Evolutionary conservation across 75 land plant genomes (phyloP).

Genomic region (Selaginella moellendorffii): DNA sequence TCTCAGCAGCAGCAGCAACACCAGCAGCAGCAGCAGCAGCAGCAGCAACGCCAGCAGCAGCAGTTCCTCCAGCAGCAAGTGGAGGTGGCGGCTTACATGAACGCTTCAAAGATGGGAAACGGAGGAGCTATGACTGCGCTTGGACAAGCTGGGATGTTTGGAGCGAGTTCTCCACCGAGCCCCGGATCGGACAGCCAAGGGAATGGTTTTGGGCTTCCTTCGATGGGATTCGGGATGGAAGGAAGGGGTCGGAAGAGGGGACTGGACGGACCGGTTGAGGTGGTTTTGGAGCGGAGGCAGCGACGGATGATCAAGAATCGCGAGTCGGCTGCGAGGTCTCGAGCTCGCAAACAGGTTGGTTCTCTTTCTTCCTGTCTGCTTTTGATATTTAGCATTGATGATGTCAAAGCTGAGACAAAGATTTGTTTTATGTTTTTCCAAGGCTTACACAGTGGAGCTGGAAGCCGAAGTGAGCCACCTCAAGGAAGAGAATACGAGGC

Average conservation of each 20-base stretch:
- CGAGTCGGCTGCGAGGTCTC: slow-evolving; percentile 87
- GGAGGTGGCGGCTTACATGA: background rate
- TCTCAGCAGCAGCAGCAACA: no score
- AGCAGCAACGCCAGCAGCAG: no score
- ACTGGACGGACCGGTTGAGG: slow-evolving; percentile 45
- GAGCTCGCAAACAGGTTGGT: slow-evolving; percentile 81
- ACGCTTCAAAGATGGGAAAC: background rate
- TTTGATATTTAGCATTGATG: no score
- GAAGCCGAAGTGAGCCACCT: slow-evolving; percentile 67
- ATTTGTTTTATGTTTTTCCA: background rate
- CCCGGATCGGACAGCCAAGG: background rate
- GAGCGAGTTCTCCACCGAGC: background rate
- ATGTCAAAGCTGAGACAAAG: background rate
- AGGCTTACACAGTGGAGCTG: slow-evolving; percentile 78
- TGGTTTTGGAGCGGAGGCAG: slow-evolving; percentile 78
- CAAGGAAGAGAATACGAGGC: slow-evolving; percentile 55
- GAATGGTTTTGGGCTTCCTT: background rate
- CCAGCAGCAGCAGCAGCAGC: no score
- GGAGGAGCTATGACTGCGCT: background rate
- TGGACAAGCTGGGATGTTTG: background rate
- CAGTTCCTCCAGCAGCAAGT: background rate
- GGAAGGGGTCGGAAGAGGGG: background rate
- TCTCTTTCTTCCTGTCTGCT: no score
- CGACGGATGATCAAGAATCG: slow-evolving; percentile 93
- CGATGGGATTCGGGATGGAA: background rate